Evolutionary conservation across 768 basidiomycete genomes (phyloP), one percentile per base, ranked within the genome.

Genomic region (Boletellus emodensis): DNA sequence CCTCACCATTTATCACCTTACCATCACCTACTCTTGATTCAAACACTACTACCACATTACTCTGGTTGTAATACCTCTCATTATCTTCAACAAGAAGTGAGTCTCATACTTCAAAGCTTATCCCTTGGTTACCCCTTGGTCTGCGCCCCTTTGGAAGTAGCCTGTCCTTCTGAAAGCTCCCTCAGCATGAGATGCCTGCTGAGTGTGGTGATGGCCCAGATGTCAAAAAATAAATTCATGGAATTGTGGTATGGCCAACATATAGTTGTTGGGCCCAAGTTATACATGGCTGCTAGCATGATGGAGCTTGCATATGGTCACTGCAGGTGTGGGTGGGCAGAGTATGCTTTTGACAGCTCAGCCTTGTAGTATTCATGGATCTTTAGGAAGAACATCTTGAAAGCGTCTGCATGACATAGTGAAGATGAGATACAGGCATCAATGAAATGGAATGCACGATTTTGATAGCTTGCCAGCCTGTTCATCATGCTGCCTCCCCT

Each of bases 391-490:
- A 30, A 55, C 0, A 13, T n/a, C n/a, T 13, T 5, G 17, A 55
- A 24, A 6, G 24, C 24, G 24, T 24, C 24, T 24, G 24, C 6
- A 6, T 24, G 24, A 24, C 6, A 6, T 24, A 6, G 24, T 24
- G 6, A 6, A 6, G 6, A 24, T 24, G 24, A 3, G 24, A 6
- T 24, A n/a, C n/a, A n/a, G n/a, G n/a, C n/a, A n/a, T n/a, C 12
- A 2, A 6, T 1, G 36, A 26, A 13, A 7, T 9, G 11, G 0
- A 7, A 5, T 42, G 1, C 10, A 50, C 48, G 28, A 7, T 46
- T 17, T 14, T 54, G 53, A 5, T 50, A 50, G 1, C 53, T 34
- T 0, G 48, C 53, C 20, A 54, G 28, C 3, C 53, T 32, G 0
- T 0, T 0, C 44, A 53, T 49, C 2, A 33, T 26, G 1, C n/a